Percentiles rank a stretch among this genome's conserved stretches.
phyloP scores from a whole-genome alignment of 768 basidiomycete species.

The Tylopilus balloui region DNA sequence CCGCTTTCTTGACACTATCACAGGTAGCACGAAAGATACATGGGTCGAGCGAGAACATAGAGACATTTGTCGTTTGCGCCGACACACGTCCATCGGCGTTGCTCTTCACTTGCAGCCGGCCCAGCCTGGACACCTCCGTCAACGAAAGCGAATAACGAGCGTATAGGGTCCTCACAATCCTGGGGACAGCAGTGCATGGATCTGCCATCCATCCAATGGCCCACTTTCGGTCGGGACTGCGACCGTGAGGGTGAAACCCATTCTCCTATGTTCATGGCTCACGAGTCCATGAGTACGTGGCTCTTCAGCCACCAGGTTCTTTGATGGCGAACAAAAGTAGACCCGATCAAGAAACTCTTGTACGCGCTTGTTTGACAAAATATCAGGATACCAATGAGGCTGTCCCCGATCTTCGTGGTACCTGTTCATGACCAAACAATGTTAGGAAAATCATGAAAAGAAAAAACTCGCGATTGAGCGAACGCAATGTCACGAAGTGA shows the following conservation, averaged over 20 bases:
- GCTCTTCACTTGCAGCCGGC: constrained; percentile 19
- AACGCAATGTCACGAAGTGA: neutral
- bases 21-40: neutral
- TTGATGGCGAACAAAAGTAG: constrained; percentile 6
- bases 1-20: neutral
- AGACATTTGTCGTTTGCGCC: constrained; percentile 25
- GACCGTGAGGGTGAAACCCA: constrained; percentile 66
- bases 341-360: constrained; percentile 49
- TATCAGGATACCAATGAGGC: constrained; percentile 66
- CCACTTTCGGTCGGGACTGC: constrained; percentile 66
- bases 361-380: constrained; percentile 54
- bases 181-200: constrained; percentile 54
- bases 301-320: neutral
- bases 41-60: constrained; percentile 21
- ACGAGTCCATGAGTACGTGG: neutral
- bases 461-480: neutral
- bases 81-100: constrained; percentile 4
- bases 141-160: neutral
- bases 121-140: constrained; percentile 8
- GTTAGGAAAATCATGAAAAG: neutral
- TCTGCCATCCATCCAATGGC: constrained; percentile 63
- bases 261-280: neutral
- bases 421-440: constrained; percentile 30
- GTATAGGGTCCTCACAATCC: constrained; percentile 52
- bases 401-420: constrained; percentile 58